Conservation (phyloP, 169 alveolate genomes). For the Eimeria falciformis region DNA sequence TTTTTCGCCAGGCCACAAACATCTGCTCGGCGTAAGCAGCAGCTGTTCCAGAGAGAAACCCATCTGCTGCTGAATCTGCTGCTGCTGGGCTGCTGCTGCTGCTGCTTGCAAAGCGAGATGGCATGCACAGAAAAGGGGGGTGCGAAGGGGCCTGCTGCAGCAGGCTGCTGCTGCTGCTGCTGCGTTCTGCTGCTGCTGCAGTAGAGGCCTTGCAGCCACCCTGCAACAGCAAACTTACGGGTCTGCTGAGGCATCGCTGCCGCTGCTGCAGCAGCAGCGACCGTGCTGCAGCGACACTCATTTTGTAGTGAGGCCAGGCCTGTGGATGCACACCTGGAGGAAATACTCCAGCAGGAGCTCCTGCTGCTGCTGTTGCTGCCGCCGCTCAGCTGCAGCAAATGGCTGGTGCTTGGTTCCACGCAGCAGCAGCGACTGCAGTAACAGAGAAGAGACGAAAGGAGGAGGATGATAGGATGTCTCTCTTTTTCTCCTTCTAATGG, state of each 20-base stretch:
- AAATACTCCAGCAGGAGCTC: background rate
- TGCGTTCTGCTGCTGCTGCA: background rate
- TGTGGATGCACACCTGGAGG: background rate
- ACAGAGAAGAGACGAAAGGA: background rate
- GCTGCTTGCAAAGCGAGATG: background rate
- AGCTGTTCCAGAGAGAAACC: constrained; percentile 61
- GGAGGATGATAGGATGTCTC: background rate
- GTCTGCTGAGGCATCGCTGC: background rate
- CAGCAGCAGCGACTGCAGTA: constrained; percentile 26
- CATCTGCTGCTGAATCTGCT: constrained; percentile 57
- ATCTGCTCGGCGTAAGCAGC: constrained; percentile 81
- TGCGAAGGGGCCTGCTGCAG: background rate
- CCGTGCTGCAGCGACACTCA: constrained; percentile 2
- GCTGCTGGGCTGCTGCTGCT: constrained; percentile 7
- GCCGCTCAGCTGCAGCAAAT: background rate
- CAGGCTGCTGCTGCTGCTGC: constrained; percentile 23
- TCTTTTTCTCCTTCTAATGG: background rate
- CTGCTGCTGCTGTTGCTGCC: constrained; percentile 24
- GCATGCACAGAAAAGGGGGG: background rate
- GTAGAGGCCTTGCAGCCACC: no score
- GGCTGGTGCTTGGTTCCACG: background rate
- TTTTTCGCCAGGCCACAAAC: constrained; percentile 81
- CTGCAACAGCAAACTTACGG: background rate
- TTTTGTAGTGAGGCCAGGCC: background rate
- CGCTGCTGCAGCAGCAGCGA: constrained; percentile 59